These are phyloP conservation scores for Dissoconium aciculare DNA, from an alignment of 2,329 filamentous ascomycete genomes.

Conservation along the genomic window DNA sequence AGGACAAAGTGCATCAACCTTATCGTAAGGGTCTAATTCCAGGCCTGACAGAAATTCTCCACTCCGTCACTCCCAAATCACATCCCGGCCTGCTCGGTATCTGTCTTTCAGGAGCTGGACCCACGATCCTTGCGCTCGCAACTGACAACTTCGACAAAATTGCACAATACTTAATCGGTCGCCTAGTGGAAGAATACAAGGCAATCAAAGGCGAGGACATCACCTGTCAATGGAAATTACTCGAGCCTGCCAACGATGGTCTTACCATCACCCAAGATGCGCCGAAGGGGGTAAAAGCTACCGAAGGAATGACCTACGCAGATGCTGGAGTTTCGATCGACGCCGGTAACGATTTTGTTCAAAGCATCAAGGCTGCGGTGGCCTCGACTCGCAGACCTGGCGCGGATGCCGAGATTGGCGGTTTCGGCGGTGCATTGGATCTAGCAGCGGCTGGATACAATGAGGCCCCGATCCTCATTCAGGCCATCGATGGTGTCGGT, in stretches of 20 bases:
- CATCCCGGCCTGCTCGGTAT: slow-evolving; percentile 85
- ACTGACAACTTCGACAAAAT: slow-evolving; percentile 82
- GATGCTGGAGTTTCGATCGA: slow-evolving; percentile 89
- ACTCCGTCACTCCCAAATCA: slow-evolving; percentile 74
- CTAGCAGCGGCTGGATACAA: slow-evolving; percentile 59
- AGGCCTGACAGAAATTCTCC: slow-evolving; percentile 76
- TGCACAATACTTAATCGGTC: slow-evolving; percentile 44
- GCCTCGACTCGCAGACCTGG: slow-evolving; percentile 69
- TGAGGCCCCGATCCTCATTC: slow-evolving; percentile 67
- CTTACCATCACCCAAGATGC: slow-evolving; percentile 27
- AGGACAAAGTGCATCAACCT: slow-evolving; percentile 94
- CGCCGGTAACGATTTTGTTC: slow-evolving; percentile 80
- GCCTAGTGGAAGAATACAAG: slow-evolving; percentile 47
- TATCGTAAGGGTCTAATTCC: slow-evolving; percentile 88
- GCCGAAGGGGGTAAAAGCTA: slow-evolving; percentile 9
- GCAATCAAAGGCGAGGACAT: slow-evolving; percentile 46
- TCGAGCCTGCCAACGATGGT: slow-evolving; percentile 71
- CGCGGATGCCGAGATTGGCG: slow-evolving; percentile 84
- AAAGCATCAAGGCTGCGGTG: slow-evolving; percentile 84
- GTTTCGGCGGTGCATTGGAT: slow-evolving; percentile 81
- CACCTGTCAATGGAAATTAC: slow-evolving; percentile 68
- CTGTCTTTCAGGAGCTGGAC: slow-evolving; percentile 85
- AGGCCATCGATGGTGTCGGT: slow-evolving; percentile 88
- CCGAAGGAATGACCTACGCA: slow-evolving; percentile 59
- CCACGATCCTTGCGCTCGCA: slow-evolving; percentile 84